phyloP scores from a whole-genome alignment of 768 basidiomycete genomes.

The Kwoniella botswanensis region DNA sequence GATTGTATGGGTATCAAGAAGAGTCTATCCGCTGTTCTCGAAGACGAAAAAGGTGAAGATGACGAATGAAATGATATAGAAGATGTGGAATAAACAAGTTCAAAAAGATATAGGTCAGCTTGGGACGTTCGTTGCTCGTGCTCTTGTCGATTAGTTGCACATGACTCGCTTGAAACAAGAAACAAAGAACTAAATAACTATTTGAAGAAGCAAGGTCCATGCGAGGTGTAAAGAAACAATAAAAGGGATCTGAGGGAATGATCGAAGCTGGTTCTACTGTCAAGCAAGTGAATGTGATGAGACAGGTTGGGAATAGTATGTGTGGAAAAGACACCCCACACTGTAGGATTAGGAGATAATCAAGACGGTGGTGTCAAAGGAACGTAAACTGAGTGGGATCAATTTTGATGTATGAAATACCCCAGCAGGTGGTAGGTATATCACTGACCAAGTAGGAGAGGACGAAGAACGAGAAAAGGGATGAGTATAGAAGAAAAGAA shows the following conservation, averaged over 20 bases:
- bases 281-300: neutral
- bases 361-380: slow-evolving; percentile 5
- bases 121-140: neutral
- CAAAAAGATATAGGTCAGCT: neutral
- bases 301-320: slow-evolving; percentile 1
- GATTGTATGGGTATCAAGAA: neutral
- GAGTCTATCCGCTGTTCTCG: neutral
- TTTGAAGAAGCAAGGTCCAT: neutral
- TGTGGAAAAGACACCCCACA: slow-evolving; percentile 1
- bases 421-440: neutral
- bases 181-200: slow-evolving; percentile 3
- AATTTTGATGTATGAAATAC: neutral
- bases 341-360: neutral
- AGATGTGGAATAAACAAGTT: neutral
- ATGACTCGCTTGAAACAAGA: slow-evolving; percentile 2
- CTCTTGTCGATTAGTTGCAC: neutral
- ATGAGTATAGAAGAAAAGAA: neutral
- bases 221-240: neutral
- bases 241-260: neutral
- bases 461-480: neutral
- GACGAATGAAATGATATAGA: neutral
- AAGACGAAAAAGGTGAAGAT: neutral
- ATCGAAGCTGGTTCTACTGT: neutral
- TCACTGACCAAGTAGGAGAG: neutral
- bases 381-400: slow-evolving; percentile 7